Percentiles rank a stretch among this genome's conserved stretches.
Evolutionary conservation across 2,329 filamentous ascomycete genomes (phyloP).

Genomic region (Emergomyces orientalis): DNA sequence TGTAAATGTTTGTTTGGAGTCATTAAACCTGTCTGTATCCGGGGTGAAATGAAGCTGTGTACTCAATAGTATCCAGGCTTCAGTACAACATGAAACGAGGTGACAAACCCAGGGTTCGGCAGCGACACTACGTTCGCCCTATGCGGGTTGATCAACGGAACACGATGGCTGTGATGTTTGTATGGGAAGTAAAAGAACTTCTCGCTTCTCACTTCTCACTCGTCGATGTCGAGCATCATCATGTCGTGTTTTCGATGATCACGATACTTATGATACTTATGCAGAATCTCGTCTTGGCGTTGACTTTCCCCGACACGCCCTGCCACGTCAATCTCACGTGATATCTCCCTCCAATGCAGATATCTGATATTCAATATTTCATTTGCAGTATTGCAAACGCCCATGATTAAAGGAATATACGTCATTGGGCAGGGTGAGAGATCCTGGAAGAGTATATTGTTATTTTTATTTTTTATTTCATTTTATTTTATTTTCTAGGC

Average conservation of each 20-base stretch:
- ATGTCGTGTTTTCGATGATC: not conserved
- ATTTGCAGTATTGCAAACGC: no score
- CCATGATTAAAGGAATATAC: no score
- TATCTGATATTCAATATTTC: no score
- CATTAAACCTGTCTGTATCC: not conserved
- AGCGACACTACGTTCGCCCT: not conserved
- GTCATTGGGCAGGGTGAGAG: not conserved
- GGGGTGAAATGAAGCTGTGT: not conserved
- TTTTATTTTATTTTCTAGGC: not conserved
- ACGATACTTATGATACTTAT: not conserved
- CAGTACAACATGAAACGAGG: not conserved
- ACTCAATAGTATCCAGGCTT: not conserved
- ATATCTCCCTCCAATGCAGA: no score
- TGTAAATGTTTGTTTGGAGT: not conserved
- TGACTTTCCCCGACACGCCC: not conserved
- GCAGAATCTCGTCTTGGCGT: not conserved
- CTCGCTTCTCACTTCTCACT: not conserved
- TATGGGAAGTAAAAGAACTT: not conserved
- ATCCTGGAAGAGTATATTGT: not conserved
- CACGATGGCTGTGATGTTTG: not conserved
- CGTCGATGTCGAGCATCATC: not conserved
- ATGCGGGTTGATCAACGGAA: not conserved
- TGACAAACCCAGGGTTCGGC: not conserved
- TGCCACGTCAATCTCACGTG: constrained; percentile 4
- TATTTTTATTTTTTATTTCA: not conserved